These are phyloP conservation scores for Solioccasus polychromus DNA, from an alignment of 768 basidiomycete species.

Conservation along the genomic window DNA sequence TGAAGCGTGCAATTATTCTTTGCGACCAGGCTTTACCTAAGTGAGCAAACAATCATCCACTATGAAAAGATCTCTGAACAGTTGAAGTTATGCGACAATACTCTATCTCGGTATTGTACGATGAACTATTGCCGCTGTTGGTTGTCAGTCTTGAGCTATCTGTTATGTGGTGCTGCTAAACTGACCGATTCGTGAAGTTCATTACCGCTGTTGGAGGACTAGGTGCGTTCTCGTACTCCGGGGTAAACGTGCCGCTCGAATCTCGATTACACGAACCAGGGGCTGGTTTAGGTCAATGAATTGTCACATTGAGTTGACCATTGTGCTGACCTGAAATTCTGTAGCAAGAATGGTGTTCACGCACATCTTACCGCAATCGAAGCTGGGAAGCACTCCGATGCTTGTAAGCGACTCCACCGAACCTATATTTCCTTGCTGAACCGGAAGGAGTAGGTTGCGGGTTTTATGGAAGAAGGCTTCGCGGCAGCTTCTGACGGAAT, in stretches of 20 bases:
- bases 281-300: constrained; percentile 4
- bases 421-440: not conserved
- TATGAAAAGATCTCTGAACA: not conserved
- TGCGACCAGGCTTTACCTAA: constrained; percentile 6
- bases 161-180: not conserved
- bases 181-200: not conserved
- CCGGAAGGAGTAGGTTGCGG: not conserved
- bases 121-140: not conserved
- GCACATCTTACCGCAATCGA: not conserved
- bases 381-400: not conserved
- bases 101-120: not conserved
- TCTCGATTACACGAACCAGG: constrained; percentile 1
- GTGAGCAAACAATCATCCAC: not conserved
- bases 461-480: constrained; percentile 7
- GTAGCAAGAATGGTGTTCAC: constrained; percentile 1
- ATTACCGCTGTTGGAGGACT: constrained; percentile 3
- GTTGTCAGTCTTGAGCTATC: constrained; percentile 3
- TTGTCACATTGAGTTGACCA: not conserved
- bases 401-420: not conserved
- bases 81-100: constrained; percentile 6
- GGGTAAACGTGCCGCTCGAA: not conserved
- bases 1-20: constrained; percentile 9
- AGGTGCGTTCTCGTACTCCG: not conserved
- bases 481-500: constrained; percentile 6
- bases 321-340: not conserved